Evolutionary conservation across 116 monocot species (phyloP), one percentile per base, ranked within the genome.

Genomic region (Trichopus zeylanicus): DNA sequence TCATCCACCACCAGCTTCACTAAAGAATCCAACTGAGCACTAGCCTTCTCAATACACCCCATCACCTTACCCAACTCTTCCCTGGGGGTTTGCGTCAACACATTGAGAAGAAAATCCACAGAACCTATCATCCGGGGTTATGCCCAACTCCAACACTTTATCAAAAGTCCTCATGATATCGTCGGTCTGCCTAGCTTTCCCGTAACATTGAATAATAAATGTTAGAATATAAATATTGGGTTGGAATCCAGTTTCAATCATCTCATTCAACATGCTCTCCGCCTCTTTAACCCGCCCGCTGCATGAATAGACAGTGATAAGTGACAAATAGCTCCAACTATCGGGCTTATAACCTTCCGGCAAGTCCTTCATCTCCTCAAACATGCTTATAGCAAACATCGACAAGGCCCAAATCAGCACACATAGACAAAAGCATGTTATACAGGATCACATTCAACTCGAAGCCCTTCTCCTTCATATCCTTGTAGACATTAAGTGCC

Each of bases 191-290:
- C 57, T 66, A 21, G 85, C 82, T 52, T 79, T 88, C 6, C 93
- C 93, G 61, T 85, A 93, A 67, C 93, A 88, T 48, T 83, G 88
- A 39, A 93, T 82, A 25, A 93, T 70, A 1, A 85, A 93, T 5
- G 93, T 88, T 12, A 93, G 68, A 24, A 88, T 73, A 52, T 88
- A 85, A 19, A 88, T 82, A 62, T 79, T 82, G 7, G 89, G 89
- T 31, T 88, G 70, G 23, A 75, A 75, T 22, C 85, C 89, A 31
- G 79, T 67, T 61, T 72, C 79, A 31, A 80, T 11, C 93, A 93
- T 93, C 75, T 85, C 72, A 56, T 68, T 61, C 64, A 93, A 58
- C 29, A 78, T 28, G 24, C 60, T 59, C 63, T 88, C 88, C 11
- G 79, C 90, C 29, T 83, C 83, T 5, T 62, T 46, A 24, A 86